phyloP scores from a whole-genome alignment of 2,329 filamentous ascomycete genomes.

The Trichoderma lentiforme region DNA sequence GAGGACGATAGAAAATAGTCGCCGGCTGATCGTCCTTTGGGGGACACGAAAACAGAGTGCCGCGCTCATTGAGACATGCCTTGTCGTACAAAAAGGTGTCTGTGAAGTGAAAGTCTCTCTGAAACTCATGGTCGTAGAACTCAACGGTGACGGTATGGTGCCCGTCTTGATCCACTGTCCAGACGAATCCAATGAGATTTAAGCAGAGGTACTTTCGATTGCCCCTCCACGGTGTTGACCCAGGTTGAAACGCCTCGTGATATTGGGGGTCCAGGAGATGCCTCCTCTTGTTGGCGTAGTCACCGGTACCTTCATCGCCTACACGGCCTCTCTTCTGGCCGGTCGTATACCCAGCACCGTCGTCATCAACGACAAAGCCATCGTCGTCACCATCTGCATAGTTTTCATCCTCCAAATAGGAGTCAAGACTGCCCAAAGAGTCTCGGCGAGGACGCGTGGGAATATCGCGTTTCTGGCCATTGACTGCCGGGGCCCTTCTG shows the following conservation, averaged over 20 bases:
- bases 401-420: slow-evolving; percentile 65
- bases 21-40: slow-evolving; percentile 65
- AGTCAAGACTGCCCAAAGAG: slow-evolving; percentile 76
- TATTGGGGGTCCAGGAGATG: slow-evolving; percentile 58
- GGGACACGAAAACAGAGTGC: slow-evolving; percentile 80
- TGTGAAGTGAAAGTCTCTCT: slow-evolving; percentile 95
- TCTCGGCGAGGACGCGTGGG: slow-evolving; percentile 54
- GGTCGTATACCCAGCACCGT: slow-evolving; percentile 82
- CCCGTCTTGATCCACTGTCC: slow-evolving; percentile 93
- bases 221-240: slow-evolving; percentile 92
- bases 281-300: slow-evolving; percentile 47
- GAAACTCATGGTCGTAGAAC: slow-evolving; percentile 91
- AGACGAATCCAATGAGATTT: slow-evolving; percentile 90
- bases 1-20: slow-evolving; percentile 90
- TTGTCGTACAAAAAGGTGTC: slow-evolving; percentile 96
- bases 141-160: slow-evolving; percentile 94
- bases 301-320: slow-evolving; percentile 52
- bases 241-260: slow-evolving; percentile 87
- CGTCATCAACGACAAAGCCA: slow-evolving; percentile 91
- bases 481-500: slow-evolving; percentile 48
- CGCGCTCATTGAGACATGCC: slow-evolving; percentile 83
- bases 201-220: slow-evolving; percentile 91
- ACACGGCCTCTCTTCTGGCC: slow-evolving; percentile 50
- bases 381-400: slow-evolving; percentile 51
- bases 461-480: slow-evolving; percentile 50